These are phyloP conservation scores for Quercus phellos DNA, from an alignment of 331 rosid genomes.

Conservation along the genomic window DNA sequence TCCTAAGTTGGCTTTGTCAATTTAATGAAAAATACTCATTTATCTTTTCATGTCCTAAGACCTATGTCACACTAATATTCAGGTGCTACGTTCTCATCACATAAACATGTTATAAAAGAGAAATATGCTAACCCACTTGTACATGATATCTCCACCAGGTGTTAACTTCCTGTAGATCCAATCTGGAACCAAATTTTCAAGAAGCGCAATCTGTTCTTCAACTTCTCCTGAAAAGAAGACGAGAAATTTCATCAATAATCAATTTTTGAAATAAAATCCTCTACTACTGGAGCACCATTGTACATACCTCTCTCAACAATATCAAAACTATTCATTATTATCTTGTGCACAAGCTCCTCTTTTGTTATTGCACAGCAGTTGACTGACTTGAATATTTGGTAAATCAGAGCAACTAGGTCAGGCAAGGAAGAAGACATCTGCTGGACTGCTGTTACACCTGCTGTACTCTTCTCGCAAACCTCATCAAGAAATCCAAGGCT, in stretches of 20 bases:
- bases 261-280: not conserved
- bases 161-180: slow-evolving; percentile 52
- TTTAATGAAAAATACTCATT: not conserved
- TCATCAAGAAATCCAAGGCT: slow-evolving; percentile 13
- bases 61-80: not conserved
- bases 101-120: not conserved
- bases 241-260: slow-evolving; percentile 7
- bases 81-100: not conserved
- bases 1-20: not conserved
- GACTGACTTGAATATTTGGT: slow-evolving; percentile 42
- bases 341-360: slow-evolving; percentile 70
- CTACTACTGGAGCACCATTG: not conserved
- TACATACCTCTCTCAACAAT: slow-evolving; percentile 50
- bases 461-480: slow-evolving; percentile 22
- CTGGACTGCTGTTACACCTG: slow-evolving; percentile 8
- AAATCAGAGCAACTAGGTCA: slow-evolving; percentile 48
- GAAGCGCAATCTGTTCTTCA: slow-evolving; percentile 48
- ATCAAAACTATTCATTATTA: slow-evolving; percentile 46
- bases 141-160: slow-evolving; percentile 48
- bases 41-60: not conserved
- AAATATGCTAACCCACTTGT: slow-evolving; percentile 34
- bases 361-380: slow-evolving; percentile 52
- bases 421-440: slow-evolving; percentile 27
- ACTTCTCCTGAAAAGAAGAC: slow-evolving; percentile 49
- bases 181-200: slow-evolving; percentile 51